Evolutionary conservation across 306 rosid genomes (phyloP).

Genomic region (Cajanus cajan): DNA sequence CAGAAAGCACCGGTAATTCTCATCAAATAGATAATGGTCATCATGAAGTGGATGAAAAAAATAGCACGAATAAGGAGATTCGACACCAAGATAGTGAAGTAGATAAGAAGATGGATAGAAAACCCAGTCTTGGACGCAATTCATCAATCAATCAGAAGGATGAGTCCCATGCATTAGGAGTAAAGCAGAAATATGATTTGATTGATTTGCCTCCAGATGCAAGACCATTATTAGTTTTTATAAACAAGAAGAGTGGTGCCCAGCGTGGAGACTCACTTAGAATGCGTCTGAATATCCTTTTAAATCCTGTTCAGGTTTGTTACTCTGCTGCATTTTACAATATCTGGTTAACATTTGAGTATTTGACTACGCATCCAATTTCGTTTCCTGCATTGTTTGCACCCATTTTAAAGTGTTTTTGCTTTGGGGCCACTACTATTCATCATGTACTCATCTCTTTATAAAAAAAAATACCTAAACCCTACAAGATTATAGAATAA

Average conservation of each 20-base stretch:
- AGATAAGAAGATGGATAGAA: conserved; percentile 55
- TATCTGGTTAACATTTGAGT: conserved; percentile 23
- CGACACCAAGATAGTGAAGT: conserved; percentile 61
- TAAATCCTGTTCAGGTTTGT: conserved; percentile 91
- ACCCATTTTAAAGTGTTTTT: conserved; percentile 14
- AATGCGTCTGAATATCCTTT: conserved; percentile 75
- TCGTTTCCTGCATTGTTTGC: neutral
- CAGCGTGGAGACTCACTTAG: conserved; percentile 93
- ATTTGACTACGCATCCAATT: conserved; percentile 14
- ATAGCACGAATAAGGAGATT: conserved; percentile 46
- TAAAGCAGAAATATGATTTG: conserved; percentile 73
- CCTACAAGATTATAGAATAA: neutral
- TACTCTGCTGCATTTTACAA: conserved; percentile 31
- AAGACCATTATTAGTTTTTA: conserved; percentile 87
- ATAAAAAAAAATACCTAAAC: neutral
- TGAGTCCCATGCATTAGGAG: conserved; percentile 52
- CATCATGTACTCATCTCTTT: conserved; percentile 5
- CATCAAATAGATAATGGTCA: conserved; percentile 55
- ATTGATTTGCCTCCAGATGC: conserved; percentile 84
- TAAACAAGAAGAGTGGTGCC: conserved; percentile 99
- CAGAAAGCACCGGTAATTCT: conserved; percentile 71
- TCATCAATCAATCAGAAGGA: conserved; percentile 69
- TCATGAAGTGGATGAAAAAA: conserved; percentile 59
- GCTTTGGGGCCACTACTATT: neutral
- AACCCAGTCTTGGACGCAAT: conserved; percentile 48